Evolutionary conservation across 176 grass and related monocot species (phyloP).

Genomic region (Oryza coarctata): DNA sequence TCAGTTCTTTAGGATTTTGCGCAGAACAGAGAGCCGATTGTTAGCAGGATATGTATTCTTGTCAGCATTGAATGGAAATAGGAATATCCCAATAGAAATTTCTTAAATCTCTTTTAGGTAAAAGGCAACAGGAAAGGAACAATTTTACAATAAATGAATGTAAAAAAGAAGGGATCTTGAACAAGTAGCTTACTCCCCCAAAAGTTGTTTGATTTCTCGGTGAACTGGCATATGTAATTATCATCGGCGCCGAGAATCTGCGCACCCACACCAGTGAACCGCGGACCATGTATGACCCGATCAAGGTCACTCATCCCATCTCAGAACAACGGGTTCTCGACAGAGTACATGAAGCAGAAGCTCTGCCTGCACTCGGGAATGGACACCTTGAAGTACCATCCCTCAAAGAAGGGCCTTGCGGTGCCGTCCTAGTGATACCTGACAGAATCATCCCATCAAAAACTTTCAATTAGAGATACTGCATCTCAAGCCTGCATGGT

Average conservation of each 20-base stretch:
- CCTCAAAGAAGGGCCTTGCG: slow-evolving; percentile 69
- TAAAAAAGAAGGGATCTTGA: background rate
- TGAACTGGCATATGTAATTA: slow-evolving; percentile 93
- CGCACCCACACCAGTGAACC: slow-evolving; percentile 80
- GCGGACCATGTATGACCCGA: slow-evolving; percentile 42
- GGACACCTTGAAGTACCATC: slow-evolving; percentile 94
- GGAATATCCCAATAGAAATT: background rate
- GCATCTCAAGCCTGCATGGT: background rate
- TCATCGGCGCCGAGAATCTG: slow-evolving; percentile 86
- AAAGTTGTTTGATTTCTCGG: slow-evolving; percentile 81
- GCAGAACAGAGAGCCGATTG: background rate
- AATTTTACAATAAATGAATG: background rate
- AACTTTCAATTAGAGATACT: background rate
- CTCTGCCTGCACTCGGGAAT: slow-evolving; percentile 72
- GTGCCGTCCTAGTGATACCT: slow-evolving; percentile 94
- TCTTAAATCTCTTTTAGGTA: background rate
- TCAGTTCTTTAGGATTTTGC: background rate
- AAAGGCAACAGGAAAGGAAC: background rate
- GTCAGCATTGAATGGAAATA: background rate
- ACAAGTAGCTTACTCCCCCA: slow-evolving; percentile 82
- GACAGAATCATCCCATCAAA: background rate
- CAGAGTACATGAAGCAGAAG: slow-evolving; percentile 97
- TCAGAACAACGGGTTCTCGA: slow-evolving; percentile 81
- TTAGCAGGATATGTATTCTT: background rate
- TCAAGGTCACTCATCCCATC: slow-evolving; percentile 70